Percentiles rank a stretch among this genome's conserved stretches.
Evolutionary conservation across 192 early-diverging fungal species (phyloP).

Genomic region (Coemansia sp.): DNA sequence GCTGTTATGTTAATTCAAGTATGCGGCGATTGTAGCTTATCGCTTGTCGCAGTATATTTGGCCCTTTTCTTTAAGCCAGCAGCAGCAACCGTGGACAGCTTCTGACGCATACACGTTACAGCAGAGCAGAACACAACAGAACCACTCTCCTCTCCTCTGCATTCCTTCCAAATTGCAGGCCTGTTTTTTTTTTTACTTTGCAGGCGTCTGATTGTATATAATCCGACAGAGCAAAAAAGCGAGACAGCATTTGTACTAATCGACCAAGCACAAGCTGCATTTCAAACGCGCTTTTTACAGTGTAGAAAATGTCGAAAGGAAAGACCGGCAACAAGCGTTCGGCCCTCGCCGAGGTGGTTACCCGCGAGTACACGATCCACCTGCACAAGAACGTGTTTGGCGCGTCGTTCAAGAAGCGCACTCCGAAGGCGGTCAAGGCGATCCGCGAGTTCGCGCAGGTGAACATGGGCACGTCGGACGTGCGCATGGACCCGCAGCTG

Average conservation of each 20-base stretch:
- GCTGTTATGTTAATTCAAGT: no score
- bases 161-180: no score
- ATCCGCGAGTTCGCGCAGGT: conserved; percentile 88
- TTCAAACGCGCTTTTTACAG: background rate
- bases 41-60: no score
- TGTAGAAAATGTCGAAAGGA: conserved; percentile 72
- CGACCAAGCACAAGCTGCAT: background rate
- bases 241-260: background rate
- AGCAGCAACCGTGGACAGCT: no score
- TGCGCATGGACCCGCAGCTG: conserved; percentile 92
- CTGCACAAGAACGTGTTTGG: conserved; percentile 87
- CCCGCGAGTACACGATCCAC: conserved; percentile 99
- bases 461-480: conserved; percentile 95
- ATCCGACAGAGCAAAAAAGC: no score
- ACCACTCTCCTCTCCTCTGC: no score
- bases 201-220: no score
- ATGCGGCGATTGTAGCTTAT: no score
- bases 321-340: conserved; percentile 73
- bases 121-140: no score
- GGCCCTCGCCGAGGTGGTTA: conserved; percentile 85
- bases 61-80: no score
- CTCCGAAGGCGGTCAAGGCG: conserved; percentile 91
- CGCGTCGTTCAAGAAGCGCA: conserved; percentile 95
- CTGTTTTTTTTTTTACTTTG: no score
- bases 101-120: no score